Conservation (phyloP, 768 basidiomycete genomes). For the Kwoniella sp. region DNA sequence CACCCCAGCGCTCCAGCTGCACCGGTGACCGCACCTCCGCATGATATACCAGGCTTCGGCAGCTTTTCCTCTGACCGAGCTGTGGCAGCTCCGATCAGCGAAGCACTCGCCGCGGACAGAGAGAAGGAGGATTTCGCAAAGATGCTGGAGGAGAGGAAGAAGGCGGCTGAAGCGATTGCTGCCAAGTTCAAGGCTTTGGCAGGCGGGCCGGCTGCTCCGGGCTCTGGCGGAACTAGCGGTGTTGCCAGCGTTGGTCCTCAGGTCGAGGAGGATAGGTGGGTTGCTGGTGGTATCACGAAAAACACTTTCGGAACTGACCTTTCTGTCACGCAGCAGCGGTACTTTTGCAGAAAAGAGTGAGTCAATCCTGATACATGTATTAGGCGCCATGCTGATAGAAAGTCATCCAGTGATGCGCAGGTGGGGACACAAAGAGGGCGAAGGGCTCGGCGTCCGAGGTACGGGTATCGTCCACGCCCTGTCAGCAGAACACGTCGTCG, state of each 20-base stretch:
- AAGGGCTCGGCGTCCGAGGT: slow-evolving; percentile 80
- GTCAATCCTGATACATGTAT: slow-evolving; percentile 1
- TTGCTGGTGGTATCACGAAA: background rate
- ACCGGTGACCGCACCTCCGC: background rate
- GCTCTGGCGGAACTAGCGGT: background rate
- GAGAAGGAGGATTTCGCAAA: slow-evolving; percentile 25
- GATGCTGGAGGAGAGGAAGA: slow-evolving; percentile 34
- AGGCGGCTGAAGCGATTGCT: slow-evolving; percentile 47
- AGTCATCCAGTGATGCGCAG: slow-evolving; percentile 69
- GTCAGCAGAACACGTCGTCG: slow-evolving; percentile 61
- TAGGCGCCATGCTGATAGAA: slow-evolving; percentile 15
- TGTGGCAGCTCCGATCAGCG: background rate
- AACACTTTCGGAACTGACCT: slow-evolving; percentile 6
- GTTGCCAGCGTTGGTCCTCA: slow-evolving; percentile 7
- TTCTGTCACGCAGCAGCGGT: slow-evolving; percentile 11
- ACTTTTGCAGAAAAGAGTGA: slow-evolving; percentile 46
- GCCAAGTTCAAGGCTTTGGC: slow-evolving; percentile 34
- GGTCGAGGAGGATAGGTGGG: slow-evolving; percentile 31
- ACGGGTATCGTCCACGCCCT: slow-evolving; percentile 85
- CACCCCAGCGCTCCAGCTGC: background rate
- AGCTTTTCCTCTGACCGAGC: background rate
- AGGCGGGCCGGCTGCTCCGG: slow-evolving; percentile 16
- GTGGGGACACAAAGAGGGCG: slow-evolving; percentile 92
- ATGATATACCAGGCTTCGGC: slow-evolving; percentile 20
- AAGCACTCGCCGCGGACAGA: background rate